Evolutionary conservation across 257 asterid genomes (phyloP), one percentile per base, ranked within the genome.

Genomic region (Solanum chilense): DNA sequence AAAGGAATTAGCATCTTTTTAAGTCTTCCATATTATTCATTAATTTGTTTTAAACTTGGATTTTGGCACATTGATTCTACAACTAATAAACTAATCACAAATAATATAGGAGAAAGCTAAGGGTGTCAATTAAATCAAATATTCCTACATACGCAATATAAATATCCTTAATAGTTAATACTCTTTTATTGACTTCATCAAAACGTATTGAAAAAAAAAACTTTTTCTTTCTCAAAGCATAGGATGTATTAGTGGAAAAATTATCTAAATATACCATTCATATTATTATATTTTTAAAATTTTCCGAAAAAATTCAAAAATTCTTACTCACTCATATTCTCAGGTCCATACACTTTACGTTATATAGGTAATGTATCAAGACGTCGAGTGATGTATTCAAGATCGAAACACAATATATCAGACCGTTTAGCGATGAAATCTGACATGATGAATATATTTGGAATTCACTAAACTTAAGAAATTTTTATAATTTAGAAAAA

Each of bases 351-450:
- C 6, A 45, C 6, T 45, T 45, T 45, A 45, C 4, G 52, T 2
- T 0, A 45, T 45, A 14, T 45, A 44, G 5, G 2, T 1, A 4
- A 3, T 44, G 5, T 44, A 44, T 44, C 14, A 12, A 11, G 4
- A 11, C 0, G 5, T 44, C 1, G 14, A 3, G 5, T 45, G 52
- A 45, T 44, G 49, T 42, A 42, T 42, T 0, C 47, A 0, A 42
- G 0, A 11, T 12, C 0, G 0, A 42, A 12, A 42, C 1, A 3
- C 1, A 12, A 42, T 42, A 1, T 44, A 44, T 12, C 2, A 44
- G 15, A 1, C 12, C 1, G 0, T 45, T 12, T 2, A 45, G 49
- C 0, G 49, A 12, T 45, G 6, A 45, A 45, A 45, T 1, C 16
- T 0, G 13, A 12, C 5, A 1, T 1, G 2, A 45, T 45, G 1